Evolutionary conservation across 179 eudicot genomes (phyloP).

Genomic region (Silene noctiflora): DNA sequence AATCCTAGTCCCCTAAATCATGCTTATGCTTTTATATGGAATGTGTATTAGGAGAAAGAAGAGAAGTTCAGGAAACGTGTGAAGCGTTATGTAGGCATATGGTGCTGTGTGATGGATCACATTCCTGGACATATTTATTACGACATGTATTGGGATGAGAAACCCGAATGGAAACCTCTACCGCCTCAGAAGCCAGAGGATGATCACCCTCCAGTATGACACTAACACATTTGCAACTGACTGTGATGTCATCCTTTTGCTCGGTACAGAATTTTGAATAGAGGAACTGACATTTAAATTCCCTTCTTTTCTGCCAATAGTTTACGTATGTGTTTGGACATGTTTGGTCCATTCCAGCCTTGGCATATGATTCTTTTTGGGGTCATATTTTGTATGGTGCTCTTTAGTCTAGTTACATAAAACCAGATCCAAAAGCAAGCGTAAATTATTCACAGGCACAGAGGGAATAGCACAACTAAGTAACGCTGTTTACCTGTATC

Average conservation of each 20-base stretch:
- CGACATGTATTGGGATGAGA: conserved; percentile 97
- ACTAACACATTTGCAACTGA: neutral
- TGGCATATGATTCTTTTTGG: neutral
- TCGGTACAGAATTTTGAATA: neutral
- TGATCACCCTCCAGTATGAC: conserved; percentile 69
- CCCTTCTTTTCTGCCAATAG: neutral
- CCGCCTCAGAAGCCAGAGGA: conserved; percentile 82
- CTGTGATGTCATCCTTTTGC: neutral
- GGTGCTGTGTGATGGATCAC: conserved; percentile 81
- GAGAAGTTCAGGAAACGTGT: conserved; percentile 70
- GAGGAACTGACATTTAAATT: neutral
- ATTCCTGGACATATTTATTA: conserved; percentile 89
- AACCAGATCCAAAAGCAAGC: too few relatives aligned
- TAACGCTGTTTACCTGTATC: too few relatives aligned
- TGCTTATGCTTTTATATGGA: neutral
- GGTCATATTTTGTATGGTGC: too few relatives aligned
- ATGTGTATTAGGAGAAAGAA: conserved; percentile 51
- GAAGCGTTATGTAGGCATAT: conserved; percentile 73
- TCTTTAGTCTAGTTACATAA: too few relatives aligned
- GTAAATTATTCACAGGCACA: too few relatives aligned
- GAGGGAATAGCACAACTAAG: too few relatives aligned
- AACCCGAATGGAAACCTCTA: conserved; percentile 81
- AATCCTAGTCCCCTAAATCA: neutral
- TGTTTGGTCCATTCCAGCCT: neutral
- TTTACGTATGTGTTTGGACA: neutral